A percentile compares a stretch with the other conserved stretches of the same genome.
phyloP scores from a whole-genome alignment of 1,284 basidiomycete genomes.

The Schizopora paradoxa region DNA sequence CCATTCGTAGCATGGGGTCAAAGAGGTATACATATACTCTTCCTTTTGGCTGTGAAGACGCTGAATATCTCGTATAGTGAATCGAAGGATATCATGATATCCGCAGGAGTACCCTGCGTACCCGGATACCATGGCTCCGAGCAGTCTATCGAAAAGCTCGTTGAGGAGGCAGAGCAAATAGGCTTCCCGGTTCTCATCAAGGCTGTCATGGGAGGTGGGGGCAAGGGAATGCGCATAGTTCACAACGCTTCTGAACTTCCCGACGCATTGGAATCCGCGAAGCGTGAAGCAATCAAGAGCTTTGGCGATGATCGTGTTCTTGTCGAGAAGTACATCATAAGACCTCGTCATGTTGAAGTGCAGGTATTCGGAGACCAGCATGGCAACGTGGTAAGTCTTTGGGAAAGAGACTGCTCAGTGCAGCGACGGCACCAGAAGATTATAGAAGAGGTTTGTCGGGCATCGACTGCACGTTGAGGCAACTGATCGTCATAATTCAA shows the following conservation, averaged over 20 bases:
- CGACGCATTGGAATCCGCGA: conserved; percentile 78
- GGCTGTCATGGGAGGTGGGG: conserved; percentile 94
- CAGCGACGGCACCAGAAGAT: conserved; percentile 95
- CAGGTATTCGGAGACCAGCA: conserved; percentile 82
- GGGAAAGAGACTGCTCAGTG: conserved; percentile 93
- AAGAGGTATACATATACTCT: conserved; percentile 55
- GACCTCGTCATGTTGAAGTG: conserved; percentile 84
- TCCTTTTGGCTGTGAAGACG: not conserved
- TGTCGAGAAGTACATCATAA: conserved; percentile 82
- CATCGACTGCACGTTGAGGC: not conserved
- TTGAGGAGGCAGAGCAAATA: conserved; percentile 66
- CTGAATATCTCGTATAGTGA: conserved; percentile 40
- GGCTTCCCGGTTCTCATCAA: conserved; percentile 94
- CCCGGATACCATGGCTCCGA: conserved; percentile 84
- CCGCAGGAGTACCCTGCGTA: conserved; percentile 88
- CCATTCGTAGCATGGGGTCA: conserved; percentile 91
- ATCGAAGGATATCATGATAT: conserved; percentile 90
- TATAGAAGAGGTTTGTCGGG: conserved; percentile 68
- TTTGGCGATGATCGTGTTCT: conserved; percentile 86
- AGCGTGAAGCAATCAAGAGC: conserved; percentile 80
- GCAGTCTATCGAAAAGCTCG: conserved; percentile 64
- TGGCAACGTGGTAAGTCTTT: conserved; percentile 80
- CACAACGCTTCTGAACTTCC: conserved; percentile 58
- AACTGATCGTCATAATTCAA: not conserved
- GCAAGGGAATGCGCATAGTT: conserved; percentile 95